Percentiles rank a stretch among this genome's conserved stretches.
Evolutionary conservation across 176 grass and related monocot species (phyloP).

Genomic region (Oryza nivara): DNA sequence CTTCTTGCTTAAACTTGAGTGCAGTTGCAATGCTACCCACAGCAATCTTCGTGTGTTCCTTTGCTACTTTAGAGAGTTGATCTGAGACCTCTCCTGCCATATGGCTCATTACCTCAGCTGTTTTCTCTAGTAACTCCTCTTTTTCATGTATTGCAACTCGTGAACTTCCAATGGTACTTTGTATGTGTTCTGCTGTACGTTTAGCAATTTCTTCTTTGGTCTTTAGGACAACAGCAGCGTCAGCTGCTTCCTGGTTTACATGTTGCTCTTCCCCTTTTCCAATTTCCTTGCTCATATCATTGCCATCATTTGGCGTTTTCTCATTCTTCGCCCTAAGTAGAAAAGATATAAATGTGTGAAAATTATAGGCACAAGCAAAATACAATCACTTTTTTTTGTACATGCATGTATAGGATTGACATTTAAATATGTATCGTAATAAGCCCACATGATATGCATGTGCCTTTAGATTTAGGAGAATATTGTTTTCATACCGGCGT

Average conservation of each 20-base stretch:
- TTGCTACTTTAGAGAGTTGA: constrained; percentile 17
- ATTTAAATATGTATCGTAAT: background rate
- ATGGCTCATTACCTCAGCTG: constrained; percentile 28
- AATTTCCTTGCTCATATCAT: background rate
- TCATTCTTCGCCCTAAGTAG: background rate
- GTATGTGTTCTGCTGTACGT: constrained; percentile 15
- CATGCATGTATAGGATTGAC: background rate
- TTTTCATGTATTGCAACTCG: background rate
- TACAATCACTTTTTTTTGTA: background rate
- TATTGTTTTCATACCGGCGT: background rate
- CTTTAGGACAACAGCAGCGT: background rate
- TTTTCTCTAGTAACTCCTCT: constrained; percentile 20
- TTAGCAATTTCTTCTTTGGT: constrained; percentile 42
- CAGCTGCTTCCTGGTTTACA: constrained; percentile 1
- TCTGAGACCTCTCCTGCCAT: constrained; percentile 30
- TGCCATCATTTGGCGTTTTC: background rate
- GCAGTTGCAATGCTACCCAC: background rate
- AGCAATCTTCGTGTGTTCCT: background rate
- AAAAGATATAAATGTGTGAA: background rate
- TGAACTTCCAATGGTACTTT: background rate
- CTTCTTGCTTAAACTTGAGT: constrained; percentile 35
- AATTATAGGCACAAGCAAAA: background rate
- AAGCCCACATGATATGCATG: background rate
- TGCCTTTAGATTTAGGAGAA: background rate
- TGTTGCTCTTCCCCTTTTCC: background rate